Evolutionary conservation across 257 asterid species (phyloP), one percentile per base, ranked within the genome.

Genomic region (Nicotiana tabacum): DNA sequence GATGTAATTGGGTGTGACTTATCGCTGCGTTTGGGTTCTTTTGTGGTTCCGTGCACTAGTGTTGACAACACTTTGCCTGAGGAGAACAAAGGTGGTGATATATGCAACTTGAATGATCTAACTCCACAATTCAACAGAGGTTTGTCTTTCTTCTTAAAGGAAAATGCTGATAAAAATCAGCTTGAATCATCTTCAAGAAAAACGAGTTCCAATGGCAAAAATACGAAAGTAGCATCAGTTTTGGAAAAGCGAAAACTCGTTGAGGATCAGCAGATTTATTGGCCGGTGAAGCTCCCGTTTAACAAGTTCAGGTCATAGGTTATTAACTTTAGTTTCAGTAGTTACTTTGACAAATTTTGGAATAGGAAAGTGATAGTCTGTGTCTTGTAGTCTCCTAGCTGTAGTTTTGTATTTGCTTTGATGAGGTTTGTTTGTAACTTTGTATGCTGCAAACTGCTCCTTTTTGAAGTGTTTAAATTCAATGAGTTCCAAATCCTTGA

Each of bases 21-120:
- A 82, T 91, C 99, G 13, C 84, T 94, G 89, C 89, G 97, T 6
- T 82, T 96, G 83, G 99, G 98, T n/a, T 87, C 92, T 69, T 35
- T 83, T 46, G 87, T 51, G 67, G 91, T 66, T 82, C 90, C 93
- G 35, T 32, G 82, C 82, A 82, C 82, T 24, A 82, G 84, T 58
- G 56, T 15, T 68, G 86, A 84, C 77, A 69, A 68, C 53, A 46
- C 79, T 39, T 39, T 87, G 69, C 66, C 88, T 81, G 86, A 37
- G 8, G 91, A 82, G 67, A 84, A 82, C 43, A 66, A 83, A 65
- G 33, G 62, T 65, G 70, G 69, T 21, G 88, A 84, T 67, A 81
- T 65, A 76, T 82, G 58, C 80, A 81, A 82, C 87, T 74, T 83
- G 69, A 82, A 83, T 84, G 72, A 67, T 66, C 77, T 81, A 53